Conservation (phyloP, 495 filamentous ascomycete genomes). For the Daldinia concentrica region DNA sequence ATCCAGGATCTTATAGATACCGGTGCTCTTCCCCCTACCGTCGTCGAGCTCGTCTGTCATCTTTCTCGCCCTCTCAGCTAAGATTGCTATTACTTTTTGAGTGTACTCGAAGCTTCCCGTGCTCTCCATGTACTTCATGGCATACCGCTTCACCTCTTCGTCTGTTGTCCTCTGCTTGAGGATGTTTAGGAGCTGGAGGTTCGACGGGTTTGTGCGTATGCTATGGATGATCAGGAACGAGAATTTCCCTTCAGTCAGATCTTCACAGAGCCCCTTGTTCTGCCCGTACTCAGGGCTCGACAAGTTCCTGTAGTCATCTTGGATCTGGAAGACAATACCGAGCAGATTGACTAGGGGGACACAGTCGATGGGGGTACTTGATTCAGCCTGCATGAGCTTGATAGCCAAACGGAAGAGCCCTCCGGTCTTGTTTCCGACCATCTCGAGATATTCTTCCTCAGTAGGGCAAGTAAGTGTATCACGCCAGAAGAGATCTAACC, state of each 20-base stretch:
- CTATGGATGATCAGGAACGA: slow-evolving; percentile 96
- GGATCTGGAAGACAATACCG: slow-evolving; percentile 94
- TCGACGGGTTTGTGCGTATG: slow-evolving; percentile 80
- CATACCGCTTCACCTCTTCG: slow-evolving; percentile 89
- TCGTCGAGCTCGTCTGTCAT: slow-evolving; percentile 75
- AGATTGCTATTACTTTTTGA: slow-evolving; percentile 69
- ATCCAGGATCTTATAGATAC: slow-evolving; percentile 63
- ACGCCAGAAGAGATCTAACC: slow-evolving; percentile 98
- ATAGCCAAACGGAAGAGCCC: slow-evolving; percentile 94
- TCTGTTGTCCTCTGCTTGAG: slow-evolving; percentile 87
- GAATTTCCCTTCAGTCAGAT: slow-evolving; percentile 98
- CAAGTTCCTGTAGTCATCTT: slow-evolving; percentile 95
- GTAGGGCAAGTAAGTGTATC: slow-evolving; percentile 92
- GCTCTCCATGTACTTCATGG: slow-evolving; percentile 89
- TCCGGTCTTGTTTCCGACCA: slow-evolving; percentile 98
- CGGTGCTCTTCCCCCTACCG: slow-evolving; percentile 54
- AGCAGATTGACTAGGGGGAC: slow-evolving; percentile 88
- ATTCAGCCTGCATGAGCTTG: slow-evolving; percentile 96
- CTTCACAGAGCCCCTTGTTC: slow-evolving; percentile 96
- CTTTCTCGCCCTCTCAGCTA: slow-evolving; percentile 71
- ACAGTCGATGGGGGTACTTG: slow-evolving; percentile 70
- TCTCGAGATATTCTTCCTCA: slow-evolving; percentile 97
- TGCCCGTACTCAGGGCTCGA: slow-evolving; percentile 74
- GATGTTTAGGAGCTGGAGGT: slow-evolving; percentile 89
- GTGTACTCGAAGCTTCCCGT: slow-evolving; percentile 92